Conservation (phyloP, 345 rosid genomes). For the Cardamine occulta region DNA sequence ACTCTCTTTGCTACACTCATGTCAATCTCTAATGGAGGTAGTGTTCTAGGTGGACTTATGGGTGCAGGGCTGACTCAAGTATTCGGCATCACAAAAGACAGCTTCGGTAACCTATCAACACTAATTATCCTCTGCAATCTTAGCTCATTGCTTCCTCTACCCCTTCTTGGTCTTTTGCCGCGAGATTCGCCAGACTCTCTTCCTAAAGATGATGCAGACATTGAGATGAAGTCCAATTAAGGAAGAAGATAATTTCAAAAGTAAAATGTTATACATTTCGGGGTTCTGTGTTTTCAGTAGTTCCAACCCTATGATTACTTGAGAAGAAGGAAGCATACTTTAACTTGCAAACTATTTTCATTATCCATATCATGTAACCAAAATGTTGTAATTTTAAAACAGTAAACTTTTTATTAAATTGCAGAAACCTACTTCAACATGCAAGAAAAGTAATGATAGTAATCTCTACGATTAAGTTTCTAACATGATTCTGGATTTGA, state of each 20-base stretch:
- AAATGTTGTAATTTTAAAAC: conserved; percentile 8
- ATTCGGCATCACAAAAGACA: conserved; percentile 84
- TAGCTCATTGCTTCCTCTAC: conserved; percentile 92
- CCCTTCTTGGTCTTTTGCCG: conserved; percentile 86
- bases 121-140: conserved; percentile 89
- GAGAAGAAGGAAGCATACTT: background rate
- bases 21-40: conserved; percentile 93
- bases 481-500: background rate
- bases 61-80: conserved; percentile 87
- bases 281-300: conserved; percentile 1
- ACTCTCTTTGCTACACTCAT: conserved; percentile 94
- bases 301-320: conserved; percentile 10
- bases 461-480: background rate
- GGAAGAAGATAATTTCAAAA: background rate
- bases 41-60: conserved; percentile 86
- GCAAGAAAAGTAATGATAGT: background rate
- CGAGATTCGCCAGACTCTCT: conserved; percentile 48
- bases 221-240: conserved; percentile 84
- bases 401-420: background rate
- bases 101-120: conserved; percentile 64
- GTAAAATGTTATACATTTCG: conserved; percentile 10
- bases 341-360: conserved; percentile 4
- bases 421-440: background rate
- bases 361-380: background rate
- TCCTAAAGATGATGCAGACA: conserved; percentile 54